Conservation (phyloP, 257 asterid genomes). For the Solanum lycopersicoides region DNA sequence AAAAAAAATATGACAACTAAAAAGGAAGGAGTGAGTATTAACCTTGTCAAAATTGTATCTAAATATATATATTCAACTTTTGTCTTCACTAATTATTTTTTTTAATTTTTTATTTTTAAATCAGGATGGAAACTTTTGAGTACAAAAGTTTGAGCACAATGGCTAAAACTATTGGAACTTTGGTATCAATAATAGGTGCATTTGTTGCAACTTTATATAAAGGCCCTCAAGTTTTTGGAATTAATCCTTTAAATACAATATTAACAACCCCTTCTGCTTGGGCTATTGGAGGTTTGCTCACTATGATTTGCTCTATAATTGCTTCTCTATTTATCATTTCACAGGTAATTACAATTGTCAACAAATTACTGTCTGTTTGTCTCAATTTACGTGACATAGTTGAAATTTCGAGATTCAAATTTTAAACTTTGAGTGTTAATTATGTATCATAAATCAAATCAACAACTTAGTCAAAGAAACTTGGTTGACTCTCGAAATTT, state of each 20-base stretch:
- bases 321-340: slow-evolving; percentile 42
- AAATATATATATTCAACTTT: background rate
- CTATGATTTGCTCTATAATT: slow-evolving; percentile 25
- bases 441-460: too few species aligned
- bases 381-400: background rate
- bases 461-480: background rate
- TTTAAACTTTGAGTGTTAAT: background rate
- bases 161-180: slow-evolving; percentile 44
- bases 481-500: background rate
- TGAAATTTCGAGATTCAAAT: background rate
- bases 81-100: background rate
- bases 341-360: slow-evolving; percentile 20
- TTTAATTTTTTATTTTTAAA: background rate
- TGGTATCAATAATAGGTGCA: slow-evolving; percentile 45
- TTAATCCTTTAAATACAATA: slow-evolving; percentile 6
- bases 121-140: slow-evolving; percentile 45
- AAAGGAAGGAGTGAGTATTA: background rate
- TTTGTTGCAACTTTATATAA: slow-evolving; percentile 35
- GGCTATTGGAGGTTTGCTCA: slow-evolving; percentile 51
- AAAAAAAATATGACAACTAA: accelerated
- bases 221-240: slow-evolving; percentile 36
- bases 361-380: background rate
- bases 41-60: background rate
- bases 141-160: slow-evolving; percentile 22
- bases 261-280: slow-evolving; percentile 19